Conservation (phyloP, 2,329 filamentous ascomycete species). For the Colletotrichum gloeosporioides region DNA sequence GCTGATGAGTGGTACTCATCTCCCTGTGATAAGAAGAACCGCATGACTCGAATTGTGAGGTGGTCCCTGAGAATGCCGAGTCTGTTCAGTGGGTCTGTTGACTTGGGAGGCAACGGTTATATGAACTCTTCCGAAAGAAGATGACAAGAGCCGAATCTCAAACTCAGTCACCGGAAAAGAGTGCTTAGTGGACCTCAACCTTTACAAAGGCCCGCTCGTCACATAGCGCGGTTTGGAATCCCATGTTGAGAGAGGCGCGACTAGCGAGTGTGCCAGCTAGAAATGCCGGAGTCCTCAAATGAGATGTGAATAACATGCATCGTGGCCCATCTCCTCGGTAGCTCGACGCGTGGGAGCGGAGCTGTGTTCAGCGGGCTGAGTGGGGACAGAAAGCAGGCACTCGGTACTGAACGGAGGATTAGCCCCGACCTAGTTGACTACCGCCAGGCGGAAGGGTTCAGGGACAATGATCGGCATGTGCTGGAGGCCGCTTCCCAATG, state of each 20-base stretch:
- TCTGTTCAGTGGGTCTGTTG: not conserved
- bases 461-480: not conserved
- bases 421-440: not conserved
- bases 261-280: not conserved
- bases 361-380: not conserved
- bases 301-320: conserved; percentile 4
- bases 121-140: not conserved
- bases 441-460: not conserved
- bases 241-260: not conserved
- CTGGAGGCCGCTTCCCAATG: not conserved
- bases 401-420: not conserved
- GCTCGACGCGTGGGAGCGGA: not conserved
- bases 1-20: not conserved
- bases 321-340: not conserved
- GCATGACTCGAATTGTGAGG: not conserved
- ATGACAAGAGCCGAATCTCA: not conserved
- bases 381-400: not conserved
- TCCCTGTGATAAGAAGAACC: too few species aligned
- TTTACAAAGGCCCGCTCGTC: not conserved
- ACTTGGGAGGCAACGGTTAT: not conserved
- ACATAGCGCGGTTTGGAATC: not conserved
- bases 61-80: not conserved
- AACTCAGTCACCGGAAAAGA: not conserved
- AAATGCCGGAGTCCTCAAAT: conserved; percentile 17
- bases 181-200: not conserved